Evolutionary conservation across 169 alveolate species (phyloP).

Genomic region (Plasmodium malariae): DNA sequence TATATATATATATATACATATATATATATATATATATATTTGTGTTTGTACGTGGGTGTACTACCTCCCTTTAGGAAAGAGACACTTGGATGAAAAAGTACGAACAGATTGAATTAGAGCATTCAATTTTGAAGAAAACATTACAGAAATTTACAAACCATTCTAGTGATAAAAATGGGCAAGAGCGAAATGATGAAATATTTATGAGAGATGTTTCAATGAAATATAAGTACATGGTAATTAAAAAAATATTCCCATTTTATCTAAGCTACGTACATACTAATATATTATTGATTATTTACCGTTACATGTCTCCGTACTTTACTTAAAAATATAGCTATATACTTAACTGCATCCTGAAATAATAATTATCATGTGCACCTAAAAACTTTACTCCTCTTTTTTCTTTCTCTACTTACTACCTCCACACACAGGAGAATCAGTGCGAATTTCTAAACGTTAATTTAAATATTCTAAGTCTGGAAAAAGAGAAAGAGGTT

Average conservation of each 20-base stretch:
- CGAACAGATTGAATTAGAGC: slow-evolving; percentile 27
- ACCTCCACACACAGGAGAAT: slow-evolving; percentile 2
- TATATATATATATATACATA: not conserved
- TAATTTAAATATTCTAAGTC: slow-evolving; percentile 14
- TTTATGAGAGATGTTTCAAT: slow-evolving; percentile 26
- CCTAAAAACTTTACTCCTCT: no score
- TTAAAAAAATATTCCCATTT: no score
- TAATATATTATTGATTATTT: not conserved
- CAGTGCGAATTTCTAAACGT: slow-evolving; percentile 24
- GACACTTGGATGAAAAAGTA: slow-evolving; percentile 63
- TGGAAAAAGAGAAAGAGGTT: slow-evolving; percentile 48
- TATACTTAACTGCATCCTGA: no score
- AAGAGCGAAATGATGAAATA: not conserved
- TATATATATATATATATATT: not conserved
- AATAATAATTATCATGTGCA: no score
- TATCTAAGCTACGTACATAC: no score
- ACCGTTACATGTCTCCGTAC: no score
- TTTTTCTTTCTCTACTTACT: not conserved
- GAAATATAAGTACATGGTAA: slow-evolving; percentile 57
- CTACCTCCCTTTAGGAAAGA: no score
- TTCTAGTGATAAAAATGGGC: slow-evolving; percentile 4
- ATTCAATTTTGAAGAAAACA: slow-evolving; percentile 10
- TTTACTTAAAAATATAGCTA: no score
- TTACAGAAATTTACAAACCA: slow-evolving; percentile 11
- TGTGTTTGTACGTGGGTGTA: not conserved